Percentiles rank a stretch among this genome's conserved stretches.
Evolutionary conservation across 2,329 filamentous ascomycete species (phyloP).

Genomic region (Venturia asperata): DNA sequence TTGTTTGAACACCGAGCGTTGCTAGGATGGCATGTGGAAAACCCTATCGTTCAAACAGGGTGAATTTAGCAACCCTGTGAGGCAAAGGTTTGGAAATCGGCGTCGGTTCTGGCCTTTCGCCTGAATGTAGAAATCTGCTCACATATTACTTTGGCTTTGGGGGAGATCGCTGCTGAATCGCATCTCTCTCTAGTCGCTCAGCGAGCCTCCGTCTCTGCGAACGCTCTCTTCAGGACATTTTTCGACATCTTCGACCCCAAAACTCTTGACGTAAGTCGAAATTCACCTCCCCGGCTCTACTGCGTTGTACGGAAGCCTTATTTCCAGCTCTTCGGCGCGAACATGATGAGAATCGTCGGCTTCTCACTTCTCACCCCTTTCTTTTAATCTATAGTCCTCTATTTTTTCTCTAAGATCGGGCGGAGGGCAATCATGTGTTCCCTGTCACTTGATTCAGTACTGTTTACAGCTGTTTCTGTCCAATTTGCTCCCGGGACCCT

Average conservation of each 20-base stretch:
- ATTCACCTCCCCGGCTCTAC: neutral
- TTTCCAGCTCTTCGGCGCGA: neutral
- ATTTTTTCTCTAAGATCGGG: neutral
- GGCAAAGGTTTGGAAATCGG: neutral
- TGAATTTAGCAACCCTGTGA: neutral
- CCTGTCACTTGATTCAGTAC: neutral
- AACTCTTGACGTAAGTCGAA: neutral
- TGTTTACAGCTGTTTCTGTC: neutral
- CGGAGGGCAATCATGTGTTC: neutral
- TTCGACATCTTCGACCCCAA: neutral
- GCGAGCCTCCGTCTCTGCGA: neutral
- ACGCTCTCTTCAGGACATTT: neutral
- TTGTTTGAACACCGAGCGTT: neutral
- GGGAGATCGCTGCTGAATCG: neutral
- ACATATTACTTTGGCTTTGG: neutral
- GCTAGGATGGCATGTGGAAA: neutral
- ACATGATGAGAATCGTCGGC: neutral
- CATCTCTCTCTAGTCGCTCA: neutral
- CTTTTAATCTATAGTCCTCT: neutral
- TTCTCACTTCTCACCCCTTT: neutral
- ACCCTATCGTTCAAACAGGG: constrained; percentile 9
- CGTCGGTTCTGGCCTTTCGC: constrained; percentile 2
- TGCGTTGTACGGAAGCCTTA: neutral
- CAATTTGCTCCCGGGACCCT: too few species aligned
- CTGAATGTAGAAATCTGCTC: neutral